Percentiles rank a stretch among this genome's conserved stretches.
Conservation (phyloP, 1,284 basidiomycete species). For the Cutaneotrichosporon cavernicola region DNA sequence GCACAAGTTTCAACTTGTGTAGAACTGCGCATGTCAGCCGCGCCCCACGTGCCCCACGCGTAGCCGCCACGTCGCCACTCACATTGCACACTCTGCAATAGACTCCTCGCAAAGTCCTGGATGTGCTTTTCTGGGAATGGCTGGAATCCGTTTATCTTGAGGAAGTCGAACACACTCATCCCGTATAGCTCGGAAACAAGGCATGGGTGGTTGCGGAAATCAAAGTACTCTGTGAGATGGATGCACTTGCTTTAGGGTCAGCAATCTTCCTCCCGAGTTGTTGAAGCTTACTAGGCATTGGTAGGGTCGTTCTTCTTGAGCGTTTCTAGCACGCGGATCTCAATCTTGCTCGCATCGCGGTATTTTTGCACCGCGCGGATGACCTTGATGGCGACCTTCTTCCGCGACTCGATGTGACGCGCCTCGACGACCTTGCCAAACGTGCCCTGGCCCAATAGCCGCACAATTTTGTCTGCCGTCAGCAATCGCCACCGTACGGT, state of each 20-base stretch:
- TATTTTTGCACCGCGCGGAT: constrained; percentile 96
- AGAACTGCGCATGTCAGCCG: constrained; percentile 63
- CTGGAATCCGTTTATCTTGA: constrained; percentile 96
- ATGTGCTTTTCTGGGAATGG: constrained; percentile 96
- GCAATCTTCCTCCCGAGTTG: too few relatives aligned
- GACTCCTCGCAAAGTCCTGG: constrained; percentile 88
- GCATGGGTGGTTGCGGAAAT: constrained; percentile 97
- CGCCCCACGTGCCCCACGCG: not conserved
- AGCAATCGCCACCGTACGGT: constrained; percentile 8
- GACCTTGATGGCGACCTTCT: constrained; percentile 95
- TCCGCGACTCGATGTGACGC: constrained; percentile 68
- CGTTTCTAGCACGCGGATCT: constrained; percentile 89
- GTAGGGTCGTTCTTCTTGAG: constrained; percentile 85
- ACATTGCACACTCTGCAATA: constrained; percentile 94
- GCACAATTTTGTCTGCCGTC: constrained; percentile 76
- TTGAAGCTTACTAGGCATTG: constrained; percentile 74
- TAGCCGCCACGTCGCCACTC: constrained; percentile 43
- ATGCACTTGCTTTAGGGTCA: constrained; percentile 83
- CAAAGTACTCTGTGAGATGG: constrained; percentile 90
- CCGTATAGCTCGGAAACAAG: constrained; percentile 94
- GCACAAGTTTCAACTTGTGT: constrained; percentile 85
- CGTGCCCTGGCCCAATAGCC: constrained; percentile 91
- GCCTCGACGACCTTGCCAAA: constrained; percentile 99
- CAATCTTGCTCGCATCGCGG: constrained; percentile 97
- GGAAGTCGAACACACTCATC: constrained; percentile 98